These are phyloP conservation scores for Stenocarpella maydis DNA, from an alignment of 2,329 filamentous ascomycete species.

Conservation along the genomic window DNA sequence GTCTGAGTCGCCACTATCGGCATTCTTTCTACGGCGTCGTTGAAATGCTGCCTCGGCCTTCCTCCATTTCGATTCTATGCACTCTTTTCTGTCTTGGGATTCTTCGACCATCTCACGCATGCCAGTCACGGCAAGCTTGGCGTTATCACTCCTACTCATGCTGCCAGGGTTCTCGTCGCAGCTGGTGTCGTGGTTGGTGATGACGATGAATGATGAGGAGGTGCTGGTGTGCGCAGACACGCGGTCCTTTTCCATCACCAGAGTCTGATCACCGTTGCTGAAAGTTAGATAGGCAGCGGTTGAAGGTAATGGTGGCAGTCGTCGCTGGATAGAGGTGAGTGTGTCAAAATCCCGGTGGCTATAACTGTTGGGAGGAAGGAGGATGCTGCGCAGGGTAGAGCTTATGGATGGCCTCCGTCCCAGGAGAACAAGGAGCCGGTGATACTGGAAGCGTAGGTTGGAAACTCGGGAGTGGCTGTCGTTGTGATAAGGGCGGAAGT, in stretches of 20 bases:
- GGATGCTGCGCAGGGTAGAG: not conserved
- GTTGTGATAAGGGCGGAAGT: constrained; percentile 50
- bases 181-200: constrained; percentile 10
- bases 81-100: not conserved
- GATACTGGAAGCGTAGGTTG: not conserved
- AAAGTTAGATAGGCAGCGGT: constrained; percentile 5
- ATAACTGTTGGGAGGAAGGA: not conserved
- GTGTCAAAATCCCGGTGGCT: not conserved
- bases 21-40: not conserved
- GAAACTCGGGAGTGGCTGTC: constrained; percentile 39
- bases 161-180: not conserved
- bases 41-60: not conserved
- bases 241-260: constrained; percentile 11
- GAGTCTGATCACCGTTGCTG: not conserved
- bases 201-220: not conserved
- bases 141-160: not conserved
- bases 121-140: constrained; percentile 1
- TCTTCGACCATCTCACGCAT: constrained; percentile 7
- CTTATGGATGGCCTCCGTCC: not conserved
- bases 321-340: not conserved
- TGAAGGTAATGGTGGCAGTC: not conserved
- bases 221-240: not conserved
- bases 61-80: not conserved
- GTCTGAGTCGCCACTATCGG: not conserved
- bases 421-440: constrained; percentile 2